A percentile compares a stretch with the other conserved stretches of the same genome.
Conservation (phyloP, 2,329 filamentous ascomycete species). For the Ambrosiella beaveri region DNA sequence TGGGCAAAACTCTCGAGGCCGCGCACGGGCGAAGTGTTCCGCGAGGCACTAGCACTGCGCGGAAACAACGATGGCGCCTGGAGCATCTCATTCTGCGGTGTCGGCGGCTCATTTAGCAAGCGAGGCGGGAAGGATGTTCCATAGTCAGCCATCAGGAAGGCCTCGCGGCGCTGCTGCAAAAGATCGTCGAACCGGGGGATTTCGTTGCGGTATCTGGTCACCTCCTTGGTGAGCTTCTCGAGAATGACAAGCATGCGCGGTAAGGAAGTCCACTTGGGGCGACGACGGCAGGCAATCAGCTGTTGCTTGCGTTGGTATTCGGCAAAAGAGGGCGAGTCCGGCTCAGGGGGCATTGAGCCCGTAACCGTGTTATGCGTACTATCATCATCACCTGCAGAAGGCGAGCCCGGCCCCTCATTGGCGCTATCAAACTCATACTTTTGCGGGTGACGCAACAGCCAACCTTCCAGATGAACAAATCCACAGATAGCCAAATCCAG, state of each 20-base stretch:
- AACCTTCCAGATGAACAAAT: constrained; percentile 73
- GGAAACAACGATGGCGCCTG: constrained; percentile 15
- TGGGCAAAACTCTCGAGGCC: constrained; percentile 46
- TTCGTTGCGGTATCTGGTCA: constrained; percentile 41
- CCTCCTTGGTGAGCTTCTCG: constrained; percentile 42
- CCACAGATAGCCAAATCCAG: constrained; percentile 72
- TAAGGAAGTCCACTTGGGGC: constrained; percentile 36
- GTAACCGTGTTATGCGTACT: constrained; percentile 5
- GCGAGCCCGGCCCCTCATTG: constrained; percentile 18
- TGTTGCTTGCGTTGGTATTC: constrained; percentile 21
- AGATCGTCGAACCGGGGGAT: constrained; percentile 59
- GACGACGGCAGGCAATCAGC: constrained; percentile 26
- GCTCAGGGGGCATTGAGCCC: constrained; percentile 23
- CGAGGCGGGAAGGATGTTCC: constrained; percentile 24
- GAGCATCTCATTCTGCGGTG: constrained; percentile 13
- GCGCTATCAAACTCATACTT: constrained; percentile 39
- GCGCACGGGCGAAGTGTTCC: constrained; percentile 31
- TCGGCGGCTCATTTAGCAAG: constrained; percentile 11
- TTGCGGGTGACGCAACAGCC: constrained; percentile 62
- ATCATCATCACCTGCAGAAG: constrained; percentile 23
- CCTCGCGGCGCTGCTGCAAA: constrained; percentile 45
- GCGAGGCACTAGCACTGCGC: constrained; percentile 26
- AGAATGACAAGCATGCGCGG: constrained; percentile 40
- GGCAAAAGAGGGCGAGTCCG: constrained; percentile 22
- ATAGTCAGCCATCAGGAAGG: constrained; percentile 42